Percentiles rank a stretch among this genome's conserved stretches.
These are phyloP conservation scores for Daldinia bambusicola DNA, from an alignment of 495 filamentous ascomycete species.

Conservation along the genomic window DNA sequence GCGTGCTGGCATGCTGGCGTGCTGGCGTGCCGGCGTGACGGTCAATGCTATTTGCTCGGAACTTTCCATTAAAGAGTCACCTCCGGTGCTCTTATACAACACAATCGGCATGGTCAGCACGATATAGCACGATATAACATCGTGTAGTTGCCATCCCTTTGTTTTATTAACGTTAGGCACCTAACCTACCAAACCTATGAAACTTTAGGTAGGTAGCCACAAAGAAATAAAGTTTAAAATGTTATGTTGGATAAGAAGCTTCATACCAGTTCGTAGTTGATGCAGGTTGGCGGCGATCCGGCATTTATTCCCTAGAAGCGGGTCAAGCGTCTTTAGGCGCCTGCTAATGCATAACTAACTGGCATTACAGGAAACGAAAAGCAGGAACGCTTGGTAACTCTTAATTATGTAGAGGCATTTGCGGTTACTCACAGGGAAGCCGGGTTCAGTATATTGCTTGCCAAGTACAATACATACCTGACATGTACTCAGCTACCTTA, in stretches of 20 bases:
- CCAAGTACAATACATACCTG: too few species aligned
- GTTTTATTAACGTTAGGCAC: too few species aligned
- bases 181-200: background rate
- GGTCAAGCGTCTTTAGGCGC: constrained; percentile 11
- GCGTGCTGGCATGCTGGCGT: background rate
- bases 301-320: constrained; percentile 37
- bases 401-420: too few species aligned
- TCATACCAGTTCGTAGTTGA: background rate
- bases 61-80: constrained; percentile 14
- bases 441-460: too few species aligned
- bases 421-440: too few species aligned
- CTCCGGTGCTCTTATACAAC: too few species aligned
- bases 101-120: too few species aligned
- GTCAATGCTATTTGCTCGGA: constrained; percentile 27
- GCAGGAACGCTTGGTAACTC: constrained; percentile 21
- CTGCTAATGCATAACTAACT: constrained; percentile 21
- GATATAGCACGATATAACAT: background rate
- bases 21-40: too few species aligned
- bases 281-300: constrained; percentile 29
- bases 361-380: constrained; percentile 21
- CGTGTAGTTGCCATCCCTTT: background rate
- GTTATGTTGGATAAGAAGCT: constrained; percentile 10
- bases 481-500: too few species aligned
- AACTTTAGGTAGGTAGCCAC: background rate
- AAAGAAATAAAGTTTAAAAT: constrained; percentile 24